Base-by-base conservation (phyloP, 163 green algal genomes). In the Scenedesmus sp. region DNA sequence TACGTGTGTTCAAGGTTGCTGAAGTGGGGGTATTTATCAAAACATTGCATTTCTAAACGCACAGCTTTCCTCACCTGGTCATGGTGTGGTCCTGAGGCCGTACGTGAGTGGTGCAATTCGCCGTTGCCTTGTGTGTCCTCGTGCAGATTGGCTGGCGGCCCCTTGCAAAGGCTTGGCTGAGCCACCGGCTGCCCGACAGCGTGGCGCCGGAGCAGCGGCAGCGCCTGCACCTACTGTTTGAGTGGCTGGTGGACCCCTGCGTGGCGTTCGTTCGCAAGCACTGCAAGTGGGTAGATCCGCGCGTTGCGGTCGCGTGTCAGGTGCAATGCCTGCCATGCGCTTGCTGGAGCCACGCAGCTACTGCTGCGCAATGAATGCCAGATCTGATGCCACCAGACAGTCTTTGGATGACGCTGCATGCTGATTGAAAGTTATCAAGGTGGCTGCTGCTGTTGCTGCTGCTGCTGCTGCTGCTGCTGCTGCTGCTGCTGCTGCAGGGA, bases 191-290 rank as follows among this genome's bases (percentile, higher is more conserved):
- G 65, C 96, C 96, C 3, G 12, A 86, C 0, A 93, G 87, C 72
- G 26, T 97, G 10, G 92, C 86, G 2, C 79, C 93, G 24, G 73
- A 72, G 22, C 93, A 95, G 35, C 94, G 91, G 86, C 84, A 79
- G 12, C 90, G 90, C 49, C 94, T 96, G 80, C 89, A 53, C 9
- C 53, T 82, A 42, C 91, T 97, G 61, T 96, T 96, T 90, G 95
- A 97, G 84, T 97, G 95, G 95, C 91, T 97, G 43, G n/a, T 97
- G 24, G 94, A 95, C 26, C 96, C 96, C 46, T 94, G 92, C 59
- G 89, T 97, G 7, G 81, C 82, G 7, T 92, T 89, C 33, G 35
- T 89, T 18, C 49, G 89, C 85, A 88, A 90, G 94, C 61, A 92
- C 81, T 92, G 88, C 88, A 88, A 83, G 88, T 92, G 59, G 59